Conservation (phyloP, 2,329 filamentous ascomycete species). For the Furcasterigmium sp. region DNA sequence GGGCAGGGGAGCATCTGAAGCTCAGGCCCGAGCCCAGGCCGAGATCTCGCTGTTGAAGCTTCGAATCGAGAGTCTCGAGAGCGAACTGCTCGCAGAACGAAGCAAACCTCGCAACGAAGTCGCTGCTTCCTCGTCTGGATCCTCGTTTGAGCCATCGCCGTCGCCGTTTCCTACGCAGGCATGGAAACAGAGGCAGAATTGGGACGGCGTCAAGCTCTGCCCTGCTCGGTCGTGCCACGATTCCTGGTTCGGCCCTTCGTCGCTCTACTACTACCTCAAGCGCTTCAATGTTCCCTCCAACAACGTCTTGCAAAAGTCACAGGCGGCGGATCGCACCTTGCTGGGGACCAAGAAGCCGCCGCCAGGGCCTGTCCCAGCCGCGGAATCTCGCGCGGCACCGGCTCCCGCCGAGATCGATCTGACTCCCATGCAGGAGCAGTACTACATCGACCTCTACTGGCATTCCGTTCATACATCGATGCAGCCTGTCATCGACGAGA, state of each 20-base stretch:
- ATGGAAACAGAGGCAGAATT: background rate
- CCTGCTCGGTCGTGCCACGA: conserved; percentile 25
- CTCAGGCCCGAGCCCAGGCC: conserved; percentile 20
- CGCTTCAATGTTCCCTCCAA: conserved; percentile 16
- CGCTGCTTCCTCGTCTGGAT: too few species aligned
- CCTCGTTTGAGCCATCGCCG: too few species aligned
- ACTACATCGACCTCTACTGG: conserved; percentile 42
- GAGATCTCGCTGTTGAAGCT: conserved; percentile 30
- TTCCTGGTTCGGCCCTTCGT: conserved; percentile 17
- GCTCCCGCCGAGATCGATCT: conserved; percentile 16
- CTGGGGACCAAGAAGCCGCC: conserved; percentile 7
- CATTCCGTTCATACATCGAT: conserved; percentile 33
- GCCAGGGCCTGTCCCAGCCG: background rate
- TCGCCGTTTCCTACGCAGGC: too few species aligned
- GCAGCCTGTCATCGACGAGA: conserved; percentile 36
- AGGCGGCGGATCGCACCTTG: conserved; percentile 10
- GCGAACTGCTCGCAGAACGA: background rate
- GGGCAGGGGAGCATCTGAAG: conserved; percentile 21
- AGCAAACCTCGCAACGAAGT: too few species aligned
- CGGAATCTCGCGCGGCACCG: background rate
- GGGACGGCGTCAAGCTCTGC: conserved; percentile 20
- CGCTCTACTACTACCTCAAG: background rate
- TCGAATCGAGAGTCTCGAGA: conserved; percentile 22
- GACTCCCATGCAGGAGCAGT: conserved; percentile 36
- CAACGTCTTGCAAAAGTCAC: conserved; percentile 22